Conservation (phyloP, 192 early-diverging fungal genomes). For the Mortierella antarctica region DNA sequence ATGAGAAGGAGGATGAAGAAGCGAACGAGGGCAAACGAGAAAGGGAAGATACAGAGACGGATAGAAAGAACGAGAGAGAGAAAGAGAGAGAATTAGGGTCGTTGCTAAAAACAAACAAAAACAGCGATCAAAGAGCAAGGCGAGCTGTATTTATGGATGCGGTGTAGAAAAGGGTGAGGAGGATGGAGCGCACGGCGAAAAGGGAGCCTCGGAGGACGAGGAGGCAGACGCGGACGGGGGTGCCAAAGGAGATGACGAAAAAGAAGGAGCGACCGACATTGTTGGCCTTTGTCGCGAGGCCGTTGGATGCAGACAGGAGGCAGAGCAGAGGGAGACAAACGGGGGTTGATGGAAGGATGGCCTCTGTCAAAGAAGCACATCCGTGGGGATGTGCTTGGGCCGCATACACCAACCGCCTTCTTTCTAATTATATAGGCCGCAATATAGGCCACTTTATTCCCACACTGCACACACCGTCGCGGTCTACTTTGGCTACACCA, state of each 20-base stretch:
- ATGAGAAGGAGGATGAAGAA: too few relatives aligned
- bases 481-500: too few relatives aligned
- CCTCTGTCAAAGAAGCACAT: too few relatives aligned
- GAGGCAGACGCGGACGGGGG: neutral
- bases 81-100: neutral
- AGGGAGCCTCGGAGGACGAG: neutral
- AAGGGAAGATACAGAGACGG: neutral
- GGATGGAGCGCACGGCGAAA: neutral
- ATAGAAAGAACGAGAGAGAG: neutral
- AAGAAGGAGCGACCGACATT: neutral
- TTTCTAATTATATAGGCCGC: too few relatives aligned
- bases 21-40: neutral
- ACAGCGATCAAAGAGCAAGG: neutral
- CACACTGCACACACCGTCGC: too few relatives aligned
- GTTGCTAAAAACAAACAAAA: neutral
- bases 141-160: neutral
- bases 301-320: too few relatives aligned
- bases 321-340: too few relatives aligned
- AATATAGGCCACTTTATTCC: too few relatives aligned
- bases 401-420: too few relatives aligned
- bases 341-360: too few relatives aligned
- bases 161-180: neutral
- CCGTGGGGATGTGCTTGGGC: too few relatives aligned
- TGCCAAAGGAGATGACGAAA: slow-evolving; percentile 28
- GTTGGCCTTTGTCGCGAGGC: too few relatives aligned